Conservation (phyloP, 495 filamentous ascomycete species). For the Podospora pseudocomata region DNA sequence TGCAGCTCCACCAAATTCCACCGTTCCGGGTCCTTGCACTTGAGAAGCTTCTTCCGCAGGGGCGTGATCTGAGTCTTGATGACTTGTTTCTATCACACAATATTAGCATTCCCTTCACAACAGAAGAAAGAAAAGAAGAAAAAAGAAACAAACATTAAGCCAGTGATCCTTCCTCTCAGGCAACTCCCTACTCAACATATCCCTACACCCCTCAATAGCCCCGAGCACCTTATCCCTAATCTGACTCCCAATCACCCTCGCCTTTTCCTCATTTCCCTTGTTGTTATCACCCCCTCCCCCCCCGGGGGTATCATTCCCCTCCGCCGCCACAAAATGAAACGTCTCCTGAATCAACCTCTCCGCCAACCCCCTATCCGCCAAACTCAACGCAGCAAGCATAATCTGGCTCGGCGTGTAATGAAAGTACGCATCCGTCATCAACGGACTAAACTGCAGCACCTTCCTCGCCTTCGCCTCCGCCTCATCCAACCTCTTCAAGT, state of each 20-base stretch:
- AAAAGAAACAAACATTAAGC: constrained; percentile 35
- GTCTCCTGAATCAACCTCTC: constrained; percentile 72
- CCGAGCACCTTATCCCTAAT: constrained; percentile 44
- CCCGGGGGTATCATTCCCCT: constrained; percentile 24
- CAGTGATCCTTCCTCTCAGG: constrained; percentile 43
- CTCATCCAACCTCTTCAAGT: constrained; percentile 50
- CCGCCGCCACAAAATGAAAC: constrained; percentile 39
- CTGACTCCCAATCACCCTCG: constrained; percentile 30
- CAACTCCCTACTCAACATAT: constrained; percentile 48
- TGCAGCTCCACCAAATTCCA: constrained; percentile 58
- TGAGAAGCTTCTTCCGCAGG: constrained; percentile 69
- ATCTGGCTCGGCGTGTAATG: constrained; percentile 94
- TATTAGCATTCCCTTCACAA: background rate
- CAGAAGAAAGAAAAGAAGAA: background rate
- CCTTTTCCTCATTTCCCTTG: constrained; percentile 24
- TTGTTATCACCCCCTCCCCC: constrained; percentile 1
- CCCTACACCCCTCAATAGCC: constrained; percentile 48
- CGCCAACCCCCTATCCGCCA: constrained; percentile 69
- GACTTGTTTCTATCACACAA: constrained; percentile 28
- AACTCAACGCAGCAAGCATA: constrained; percentile 72
- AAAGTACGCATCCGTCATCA: constrained; percentile 92
- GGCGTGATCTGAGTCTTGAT: constrained; percentile 45
- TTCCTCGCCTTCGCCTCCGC: constrained; percentile 70
- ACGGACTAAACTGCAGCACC: constrained; percentile 70
- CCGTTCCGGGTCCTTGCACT: constrained; percentile 71